Evolutionary conservation across 2,329 filamentous ascomycete species (phyloP), one percentile per base, ranked within the genome.

Genomic region (Apiospora marii): DNA sequence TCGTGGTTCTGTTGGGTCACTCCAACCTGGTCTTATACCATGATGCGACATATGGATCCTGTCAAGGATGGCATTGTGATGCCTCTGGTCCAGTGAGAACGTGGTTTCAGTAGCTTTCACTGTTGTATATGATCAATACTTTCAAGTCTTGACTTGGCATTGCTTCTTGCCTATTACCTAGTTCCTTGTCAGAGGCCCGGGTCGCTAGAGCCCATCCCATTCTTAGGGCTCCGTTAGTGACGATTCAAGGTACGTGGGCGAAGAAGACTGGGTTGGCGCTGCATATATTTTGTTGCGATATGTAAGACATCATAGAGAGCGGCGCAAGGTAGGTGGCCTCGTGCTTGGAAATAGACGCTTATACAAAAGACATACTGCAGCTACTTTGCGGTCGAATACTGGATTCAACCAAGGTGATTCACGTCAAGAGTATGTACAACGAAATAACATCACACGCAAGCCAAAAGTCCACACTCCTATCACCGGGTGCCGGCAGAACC

Each of bases 1-100:
- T 49, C 37, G 12, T 70, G 68, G 68, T 58, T 70, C 14, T 53
- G 24, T 37, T 70, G 68, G 68, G 44, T 70, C 10, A 58, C 68
- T 24, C 68, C 68, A n/a, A 53, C 6, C 22, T 70, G 68, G 68
- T 70, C 68, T 27, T 70, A 41, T 14, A 6, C 48, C 12, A 44
- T 13, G 19, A 70, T 70, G 46, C 24, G 68, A 43, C 2, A 43
- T 19, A 53, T 70, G 30, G 48, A 53, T 19, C 68, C 41, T 27
- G 67, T 48, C 14, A 48, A 46, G 4, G 67, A 68, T 30, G 41
- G 41, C 4, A 27, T 68, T 1, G 67, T 48, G 27, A 34, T 68
- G 43, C 41, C 67, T n/a, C 58, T 14, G 34, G 41, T 2, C 1
- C 22, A 34, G 1, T 64, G 8, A 12, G 19, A 10, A 41, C 7